Percentiles rank a stretch among this genome's conserved stretches.
phyloP scores from a whole-genome alignment of 1,139 yeast genomes.

The Debaryomyces udenii region DNA sequence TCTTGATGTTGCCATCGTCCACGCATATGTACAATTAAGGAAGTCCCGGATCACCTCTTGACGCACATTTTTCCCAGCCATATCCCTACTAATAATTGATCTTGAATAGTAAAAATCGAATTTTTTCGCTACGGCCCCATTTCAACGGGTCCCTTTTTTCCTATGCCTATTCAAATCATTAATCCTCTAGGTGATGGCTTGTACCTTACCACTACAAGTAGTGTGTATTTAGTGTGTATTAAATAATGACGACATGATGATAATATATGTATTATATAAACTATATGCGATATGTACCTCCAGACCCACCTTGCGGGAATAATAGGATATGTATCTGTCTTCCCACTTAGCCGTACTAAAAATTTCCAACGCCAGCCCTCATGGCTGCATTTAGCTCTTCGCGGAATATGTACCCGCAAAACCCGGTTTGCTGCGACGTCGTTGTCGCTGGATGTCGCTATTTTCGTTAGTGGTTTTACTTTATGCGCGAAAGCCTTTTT shows the following conservation, averaged over 20 bases:
- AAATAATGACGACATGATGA: constrained; percentile 6
- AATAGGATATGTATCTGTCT: neutral
- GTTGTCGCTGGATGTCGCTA: no score
- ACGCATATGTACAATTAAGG: neutral
- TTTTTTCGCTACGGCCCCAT: no score
- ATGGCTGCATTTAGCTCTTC: neutral
- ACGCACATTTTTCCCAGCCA: neutral
- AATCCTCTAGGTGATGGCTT: constrained; percentile 3
- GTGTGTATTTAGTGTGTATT: constrained; percentile 3
- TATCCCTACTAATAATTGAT: constrained; percentile 6
- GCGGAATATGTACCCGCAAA: no score
- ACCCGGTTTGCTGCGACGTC: no score
- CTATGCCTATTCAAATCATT: constrained; percentile 4
- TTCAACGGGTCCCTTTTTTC: neutral
- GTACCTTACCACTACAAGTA: neutral
- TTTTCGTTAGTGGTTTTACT: no score
- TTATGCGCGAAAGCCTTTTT: no score
- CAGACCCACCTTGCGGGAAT: no score
- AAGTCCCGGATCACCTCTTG: neutral
- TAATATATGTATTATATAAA: neutral
- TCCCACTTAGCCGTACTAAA: neutral
- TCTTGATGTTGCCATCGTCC: neutral
- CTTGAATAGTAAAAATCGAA: neutral
- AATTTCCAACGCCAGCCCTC: neutral
- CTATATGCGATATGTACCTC: neutral